Conservation (phyloP, 192 early-diverging fungal genomes). For the Backusella psychrophila region DNA sequence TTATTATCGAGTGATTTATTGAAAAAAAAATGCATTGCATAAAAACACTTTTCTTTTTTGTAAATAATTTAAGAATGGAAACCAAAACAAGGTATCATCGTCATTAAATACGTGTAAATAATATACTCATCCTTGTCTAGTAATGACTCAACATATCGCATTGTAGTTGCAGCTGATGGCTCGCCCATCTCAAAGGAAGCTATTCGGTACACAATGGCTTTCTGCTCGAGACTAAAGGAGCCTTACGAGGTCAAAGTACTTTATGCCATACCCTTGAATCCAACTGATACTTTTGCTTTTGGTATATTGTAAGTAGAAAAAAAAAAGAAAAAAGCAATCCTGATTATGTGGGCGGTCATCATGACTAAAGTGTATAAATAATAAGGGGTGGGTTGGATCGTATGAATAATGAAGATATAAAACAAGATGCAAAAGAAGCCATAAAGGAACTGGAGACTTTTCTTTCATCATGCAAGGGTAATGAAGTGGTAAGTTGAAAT, state of each 20-base stretch:
- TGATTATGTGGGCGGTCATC: too few relatives aligned
- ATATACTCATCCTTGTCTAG: too few relatives aligned
- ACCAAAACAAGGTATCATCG: not conserved
- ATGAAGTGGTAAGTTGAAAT: not conserved
- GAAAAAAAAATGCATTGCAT: not conserved
- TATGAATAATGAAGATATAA: conserved; percentile 9
- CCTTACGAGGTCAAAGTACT: not conserved
- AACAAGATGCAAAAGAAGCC: not conserved
- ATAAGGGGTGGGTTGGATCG: not conserved
- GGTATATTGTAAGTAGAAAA: not conserved
- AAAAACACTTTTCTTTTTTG: not conserved
- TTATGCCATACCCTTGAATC: not conserved
- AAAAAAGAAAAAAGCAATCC: too few relatives aligned
- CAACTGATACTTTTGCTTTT: not conserved
- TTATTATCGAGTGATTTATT: not conserved
- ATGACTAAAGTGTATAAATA: not conserved
- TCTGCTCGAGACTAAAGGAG: not conserved
- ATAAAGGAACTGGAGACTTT: not conserved
- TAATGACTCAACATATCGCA: not conserved
- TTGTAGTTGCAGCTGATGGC: not conserved
- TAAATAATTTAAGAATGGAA: not conserved
- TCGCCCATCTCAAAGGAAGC: not conserved
- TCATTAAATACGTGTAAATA: not conserved
- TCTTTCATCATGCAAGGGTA: not conserved
- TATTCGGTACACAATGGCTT: not conserved